Percentiles rank a stretch among this genome's conserved stretches.
Conservation (phyloP, 768 basidiomycete species). For the Suillus brevipes region DNA sequence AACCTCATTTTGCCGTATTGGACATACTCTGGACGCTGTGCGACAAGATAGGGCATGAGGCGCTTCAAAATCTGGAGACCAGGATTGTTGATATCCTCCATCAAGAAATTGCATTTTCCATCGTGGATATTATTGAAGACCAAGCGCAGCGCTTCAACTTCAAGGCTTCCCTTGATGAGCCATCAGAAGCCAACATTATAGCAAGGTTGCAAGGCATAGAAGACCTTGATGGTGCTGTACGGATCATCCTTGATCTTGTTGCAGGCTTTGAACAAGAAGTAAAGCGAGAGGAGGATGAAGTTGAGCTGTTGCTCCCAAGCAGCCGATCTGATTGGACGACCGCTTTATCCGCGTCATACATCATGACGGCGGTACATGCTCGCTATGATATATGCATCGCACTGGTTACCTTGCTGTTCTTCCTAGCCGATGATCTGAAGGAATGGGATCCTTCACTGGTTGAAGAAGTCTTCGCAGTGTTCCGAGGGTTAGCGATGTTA, state of each 20-base stretch:
- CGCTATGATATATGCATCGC: constrained; percentile 75
- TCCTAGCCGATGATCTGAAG: constrained; percentile 62
- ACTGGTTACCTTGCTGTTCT: constrained; percentile 67
- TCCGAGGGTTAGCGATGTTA: constrained; percentile 74
- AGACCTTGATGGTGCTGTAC: constrained; percentile 56
- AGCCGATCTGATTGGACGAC: constrained; percentile 61
- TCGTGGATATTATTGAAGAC: constrained; percentile 72
- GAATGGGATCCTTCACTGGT: constrained; percentile 65
- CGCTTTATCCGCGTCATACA: constrained; percentile 63
- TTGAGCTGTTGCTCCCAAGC: constrained; percentile 51
- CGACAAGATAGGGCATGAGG: constrained; percentile 56
- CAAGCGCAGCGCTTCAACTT: constrained; percentile 56
- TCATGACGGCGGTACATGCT: constrained; percentile 60
- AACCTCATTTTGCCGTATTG: constrained; percentile 57
- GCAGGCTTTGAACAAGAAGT: constrained; percentile 69
- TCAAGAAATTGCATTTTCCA: constrained; percentile 78
- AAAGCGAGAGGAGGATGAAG: constrained; percentile 77
- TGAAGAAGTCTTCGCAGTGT: constrained; percentile 77
- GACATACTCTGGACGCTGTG: constrained; percentile 65
- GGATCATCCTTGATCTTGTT: constrained; percentile 64
- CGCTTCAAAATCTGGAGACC: constrained; percentile 57
- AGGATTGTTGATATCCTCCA: constrained; percentile 63
- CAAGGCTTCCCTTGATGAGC: constrained; percentile 58
- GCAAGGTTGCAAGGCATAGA: constrained; percentile 57
- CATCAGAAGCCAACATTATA: constrained; percentile 58